Percentiles rank a stretch among this genome's conserved stretches.
phyloP scores from a whole-genome alignment of 768 basidiomycete genomes.

The Brasilioporus rufonigricans region DNA sequence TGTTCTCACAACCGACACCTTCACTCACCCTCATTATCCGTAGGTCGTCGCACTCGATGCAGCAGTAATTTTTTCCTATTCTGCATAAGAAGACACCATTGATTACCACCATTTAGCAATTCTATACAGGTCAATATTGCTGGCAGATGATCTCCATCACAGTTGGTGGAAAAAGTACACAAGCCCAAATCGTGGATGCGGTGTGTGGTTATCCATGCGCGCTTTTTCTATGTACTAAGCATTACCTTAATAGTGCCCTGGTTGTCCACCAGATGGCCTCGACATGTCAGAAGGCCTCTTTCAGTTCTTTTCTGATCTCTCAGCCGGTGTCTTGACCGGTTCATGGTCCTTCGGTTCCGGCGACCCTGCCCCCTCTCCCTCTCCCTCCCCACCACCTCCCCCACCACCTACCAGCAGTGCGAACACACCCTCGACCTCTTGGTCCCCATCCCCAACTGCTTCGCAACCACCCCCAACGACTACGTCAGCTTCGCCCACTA shows the following conservation, averaged over 20 bases:
- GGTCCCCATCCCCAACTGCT: constrained; percentile 17
- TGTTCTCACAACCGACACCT: not conserved
- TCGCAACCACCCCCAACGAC: constrained; percentile 26
- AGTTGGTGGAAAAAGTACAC: constrained; percentile 52
- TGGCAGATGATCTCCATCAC: constrained; percentile 60
- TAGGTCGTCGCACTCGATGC: constrained; percentile 54
- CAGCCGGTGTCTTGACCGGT: constrained; percentile 55
- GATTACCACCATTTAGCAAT: constrained; percentile 46
- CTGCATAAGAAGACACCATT: not conserved
- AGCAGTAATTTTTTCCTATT: constrained; percentile 13
- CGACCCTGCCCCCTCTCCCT: not conserved
- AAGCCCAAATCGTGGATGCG: constrained; percentile 62
- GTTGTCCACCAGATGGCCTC: constrained; percentile 62
- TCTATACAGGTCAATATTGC: constrained; percentile 50
- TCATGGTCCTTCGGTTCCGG: constrained; percentile 48
- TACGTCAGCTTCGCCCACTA: constrained; percentile 8
- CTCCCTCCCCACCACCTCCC: not conserved
- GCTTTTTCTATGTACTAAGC: not conserved
- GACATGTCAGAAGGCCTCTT: constrained; percentile 72
- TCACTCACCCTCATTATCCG: constrained; percentile 3
- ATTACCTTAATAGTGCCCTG: constrained; percentile 49
- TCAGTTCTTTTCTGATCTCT: constrained; percentile 47
- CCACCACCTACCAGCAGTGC: constrained; percentile 16
- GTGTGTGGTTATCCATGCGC: constrained; percentile 31
- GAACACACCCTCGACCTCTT: constrained; percentile 20